Evolutionary conservation across 164 flowering plant genomes (phyloP).

Genomic region (Vitis rupestris): DNA sequence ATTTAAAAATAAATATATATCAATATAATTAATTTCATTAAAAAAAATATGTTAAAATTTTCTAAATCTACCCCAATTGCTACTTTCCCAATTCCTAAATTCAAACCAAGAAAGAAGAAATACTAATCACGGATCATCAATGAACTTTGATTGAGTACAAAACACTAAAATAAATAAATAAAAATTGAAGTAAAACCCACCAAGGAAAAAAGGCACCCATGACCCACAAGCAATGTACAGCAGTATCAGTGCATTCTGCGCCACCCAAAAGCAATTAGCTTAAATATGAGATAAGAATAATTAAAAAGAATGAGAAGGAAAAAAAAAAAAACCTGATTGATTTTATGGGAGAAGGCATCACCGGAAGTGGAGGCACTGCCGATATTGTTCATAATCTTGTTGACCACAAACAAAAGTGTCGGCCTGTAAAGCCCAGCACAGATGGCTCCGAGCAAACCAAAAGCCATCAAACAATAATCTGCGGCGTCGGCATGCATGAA

Average conservation of each 20-base stretch:
- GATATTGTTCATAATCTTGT: slow-evolving; percentile 26
- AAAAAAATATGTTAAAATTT: too few species aligned
- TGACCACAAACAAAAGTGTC: slow-evolving; percentile 14
- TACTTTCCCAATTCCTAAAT: too few species aligned
- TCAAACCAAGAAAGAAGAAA: too few species aligned
- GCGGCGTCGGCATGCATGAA: slow-evolving; percentile 29
- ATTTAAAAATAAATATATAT: too few species aligned
- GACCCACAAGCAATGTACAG: slow-evolving; percentile 31
- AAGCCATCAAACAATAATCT: slow-evolving; percentile 19
- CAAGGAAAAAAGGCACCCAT: slow-evolving; percentile 31
- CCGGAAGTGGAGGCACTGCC: slow-evolving; percentile 11
- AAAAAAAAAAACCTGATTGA: slow-evolving; percentile 16
- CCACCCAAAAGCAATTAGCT: background rate
- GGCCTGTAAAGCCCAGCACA: slow-evolving; percentile 24
- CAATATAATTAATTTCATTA: too few species aligned
- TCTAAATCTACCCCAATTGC: too few species aligned
- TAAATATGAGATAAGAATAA: background rate
- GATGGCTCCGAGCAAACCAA: slow-evolving; percentile 25
- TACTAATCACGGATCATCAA: too few species aligned
- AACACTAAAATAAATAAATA: background rate
- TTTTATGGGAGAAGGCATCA: slow-evolving; percentile 7
- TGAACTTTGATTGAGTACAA: too few species aligned
- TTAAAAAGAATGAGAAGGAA: background rate
- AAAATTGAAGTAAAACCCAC: slow-evolving; percentile 13
- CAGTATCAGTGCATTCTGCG: slow-evolving; percentile 32